Base-by-base conservation (phyloP, 1,139 yeast genomes). In the Saccharomyces hybrid region DNA sequence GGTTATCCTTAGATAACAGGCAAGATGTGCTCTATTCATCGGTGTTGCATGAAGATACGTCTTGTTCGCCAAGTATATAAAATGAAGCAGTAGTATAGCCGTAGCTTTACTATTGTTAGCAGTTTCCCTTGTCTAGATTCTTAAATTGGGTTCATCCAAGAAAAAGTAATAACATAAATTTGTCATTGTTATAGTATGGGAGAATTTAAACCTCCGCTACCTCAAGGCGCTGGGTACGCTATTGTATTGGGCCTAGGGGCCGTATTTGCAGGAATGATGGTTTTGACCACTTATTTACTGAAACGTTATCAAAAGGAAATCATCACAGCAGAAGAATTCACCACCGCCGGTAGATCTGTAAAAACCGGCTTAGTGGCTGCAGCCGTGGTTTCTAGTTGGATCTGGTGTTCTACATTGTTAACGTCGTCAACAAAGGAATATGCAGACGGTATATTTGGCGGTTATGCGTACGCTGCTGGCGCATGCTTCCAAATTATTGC, bases 311-410 rank as follows among this genome's bases (percentile, higher is more conserved):
- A 86, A 63, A 79, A 80, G 61, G 96, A 89, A 69, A 78, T 85
- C 53, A 85, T 87, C 72, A 87, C 95, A 8, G 90, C 96, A 1
- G 96, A 89, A 73, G 95, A 88, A 66, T 88, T 89, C 64, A 81
- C 90, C 11, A 88, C 96, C 9, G 96, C 96, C 32, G 95, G 95
- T 57, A 78, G 96, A 69, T 76, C 87, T 4, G 95, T 89, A 47
- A 85, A 85, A 60, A 83, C 90, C 0, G 93, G 91, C 49, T 74
- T 89, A 59, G 85, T 88, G 58, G 83, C 93, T 9, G 83, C 95
- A 6, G 95, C 96, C 6, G 96, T 89, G 44, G 96, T 88, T 7
- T 83, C 90, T 25, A 84, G 93, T 9, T 90, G 96, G 96, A 89
- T 96, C 4, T 89, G 96, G 96, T 90, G 93, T 48, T 93, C 96